Conservation (phyloP, 2,329 filamentous ascomycete genomes). For the Nemania serpens region DNA sequence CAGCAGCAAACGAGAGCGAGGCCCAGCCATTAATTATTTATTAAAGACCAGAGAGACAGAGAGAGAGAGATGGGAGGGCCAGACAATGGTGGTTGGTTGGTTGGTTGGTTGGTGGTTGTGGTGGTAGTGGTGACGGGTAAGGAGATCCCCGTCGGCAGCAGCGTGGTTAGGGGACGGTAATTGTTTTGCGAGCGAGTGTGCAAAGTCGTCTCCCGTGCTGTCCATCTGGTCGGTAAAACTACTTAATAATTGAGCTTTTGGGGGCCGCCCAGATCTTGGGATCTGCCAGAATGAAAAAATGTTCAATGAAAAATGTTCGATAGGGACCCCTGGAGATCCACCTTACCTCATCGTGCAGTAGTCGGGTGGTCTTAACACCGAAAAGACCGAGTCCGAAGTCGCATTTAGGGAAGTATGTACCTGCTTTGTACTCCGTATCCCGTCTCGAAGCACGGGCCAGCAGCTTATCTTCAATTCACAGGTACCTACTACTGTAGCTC, state of each 20-base stretch:
- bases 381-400: not conserved
- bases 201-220: too few relatives aligned
- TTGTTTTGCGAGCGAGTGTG: slow-evolving; percentile 16
- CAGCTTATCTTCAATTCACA: not conserved
- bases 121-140: too few relatives aligned
- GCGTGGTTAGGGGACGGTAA: slow-evolving; percentile 9
- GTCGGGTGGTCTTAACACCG: slow-evolving; percentile 6
- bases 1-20: slow-evolving; percentile 25
- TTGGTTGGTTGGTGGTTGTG: too few relatives aligned
- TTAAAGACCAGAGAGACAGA: slow-evolving; percentile 3
- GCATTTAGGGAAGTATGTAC: not conserved
- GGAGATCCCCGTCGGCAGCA: too few relatives aligned
- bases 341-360: slow-evolving; percentile 26
- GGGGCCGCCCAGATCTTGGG: slow-evolving; percentile 3
- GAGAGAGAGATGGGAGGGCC: slow-evolving; percentile 10
- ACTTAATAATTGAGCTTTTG: too few relatives aligned
- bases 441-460: not conserved
- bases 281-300: not conserved
- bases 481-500: too few relatives aligned
- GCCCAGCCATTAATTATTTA: slow-evolving; percentile 31
- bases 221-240: slow-evolving; percentile 20
- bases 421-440: too few relatives aligned
- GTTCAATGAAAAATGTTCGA: not conserved
- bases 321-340: not conserved
- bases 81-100: slow-evolving; percentile 1